Evolutionary conservation across 1,139 yeast genomes (phyloP), one percentile per base, ranked within the genome.

Genomic region (Pichia sp.): DNA sequence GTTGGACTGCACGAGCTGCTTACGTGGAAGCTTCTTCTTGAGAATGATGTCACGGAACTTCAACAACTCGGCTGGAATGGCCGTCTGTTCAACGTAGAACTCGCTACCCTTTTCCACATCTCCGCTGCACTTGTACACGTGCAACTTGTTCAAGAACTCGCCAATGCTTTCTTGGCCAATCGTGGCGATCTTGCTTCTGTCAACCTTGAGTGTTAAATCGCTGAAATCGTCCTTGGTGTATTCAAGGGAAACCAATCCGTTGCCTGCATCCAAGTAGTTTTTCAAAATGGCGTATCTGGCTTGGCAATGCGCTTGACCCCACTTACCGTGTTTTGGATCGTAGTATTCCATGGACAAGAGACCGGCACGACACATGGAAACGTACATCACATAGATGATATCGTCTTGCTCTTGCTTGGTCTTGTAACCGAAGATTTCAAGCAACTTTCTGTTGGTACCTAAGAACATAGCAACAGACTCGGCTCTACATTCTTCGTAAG

Each of bases 261-360:
- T 63, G 19, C 85, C 84, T 4, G 94, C 90, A 46, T 81, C 73
- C 59, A 85, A 70, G 62, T 87, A 81, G 28, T 83, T 77, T 69
- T 85, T 86, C 74, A 87, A 75, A 57, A 89, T 88, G 34, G 93
- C 87, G 66, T 78, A 89, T 62, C 96, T 75, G 7, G 96, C 96
- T 70, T 88, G 96, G 90, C 88, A 87, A 64, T 89, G 96, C n/a
- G 96, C 83, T 69, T 89, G 96, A 32, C 96, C 96, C 96, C 96
- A 89, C 66, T 87, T 87, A 52, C 73, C 70, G 33, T 88, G 75
- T 40, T 69, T 67, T 37, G 96, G 96, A 65, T 88, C 96, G 89
- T 94, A 89, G 66, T 76, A 86, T 65, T 89, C 96, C 60, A 89
- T 73, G 2, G 86, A 91, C 37, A 85, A 61, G 46, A 89, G 71